phyloP scores from a whole-genome alignment of 2,329 filamentous ascomycete genomes.

The Claviceps digitariae region DNA sequence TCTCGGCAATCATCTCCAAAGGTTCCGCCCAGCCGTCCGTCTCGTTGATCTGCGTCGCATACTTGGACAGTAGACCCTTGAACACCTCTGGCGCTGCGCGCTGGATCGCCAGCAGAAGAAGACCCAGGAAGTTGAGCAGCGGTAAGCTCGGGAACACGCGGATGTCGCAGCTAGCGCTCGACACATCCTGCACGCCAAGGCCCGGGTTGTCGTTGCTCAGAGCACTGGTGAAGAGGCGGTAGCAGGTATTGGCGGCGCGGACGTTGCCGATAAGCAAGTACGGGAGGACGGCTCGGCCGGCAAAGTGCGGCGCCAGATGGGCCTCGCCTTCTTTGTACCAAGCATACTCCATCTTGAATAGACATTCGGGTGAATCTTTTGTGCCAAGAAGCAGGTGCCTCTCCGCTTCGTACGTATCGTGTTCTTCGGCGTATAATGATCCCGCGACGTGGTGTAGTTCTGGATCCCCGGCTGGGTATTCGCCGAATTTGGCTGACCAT shows the following conservation, averaged over 20 bases:
- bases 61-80: conserved; percentile 69
- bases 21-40: conserved; percentile 66
- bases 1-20: conserved; percentile 78
- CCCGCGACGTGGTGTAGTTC: conserved; percentile 90
- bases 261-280: conserved; percentile 87
- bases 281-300: conserved; percentile 73
- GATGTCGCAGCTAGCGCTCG: conserved; percentile 56
- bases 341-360: conserved; percentile 74
- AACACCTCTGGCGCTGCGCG: conserved; percentile 67
- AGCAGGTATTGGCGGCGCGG: conserved; percentile 71
- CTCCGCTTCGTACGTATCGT: conserved; percentile 88
- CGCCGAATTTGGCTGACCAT: conserved; percentile 78
- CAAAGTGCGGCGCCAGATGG: conserved; percentile 77
- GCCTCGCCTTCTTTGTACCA: conserved; percentile 89
- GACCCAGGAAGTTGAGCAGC: conserved; percentile 84
- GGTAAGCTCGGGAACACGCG: conserved; percentile 82
- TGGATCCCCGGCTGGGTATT: conserved; percentile 81
- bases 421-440: conserved; percentile 79
- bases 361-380: conserved; percentile 67
- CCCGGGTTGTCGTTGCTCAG: conserved; percentile 27
- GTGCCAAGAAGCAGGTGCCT: conserved; percentile 80
- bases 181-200: conserved; percentile 70
- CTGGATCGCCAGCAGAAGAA: conserved; percentile 74
- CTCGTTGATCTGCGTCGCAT: conserved; percentile 66
- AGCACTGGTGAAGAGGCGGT: conserved; percentile 45